Conservation (phyloP, 441 rosid genomes). For the Populus hybrid region DNA sequence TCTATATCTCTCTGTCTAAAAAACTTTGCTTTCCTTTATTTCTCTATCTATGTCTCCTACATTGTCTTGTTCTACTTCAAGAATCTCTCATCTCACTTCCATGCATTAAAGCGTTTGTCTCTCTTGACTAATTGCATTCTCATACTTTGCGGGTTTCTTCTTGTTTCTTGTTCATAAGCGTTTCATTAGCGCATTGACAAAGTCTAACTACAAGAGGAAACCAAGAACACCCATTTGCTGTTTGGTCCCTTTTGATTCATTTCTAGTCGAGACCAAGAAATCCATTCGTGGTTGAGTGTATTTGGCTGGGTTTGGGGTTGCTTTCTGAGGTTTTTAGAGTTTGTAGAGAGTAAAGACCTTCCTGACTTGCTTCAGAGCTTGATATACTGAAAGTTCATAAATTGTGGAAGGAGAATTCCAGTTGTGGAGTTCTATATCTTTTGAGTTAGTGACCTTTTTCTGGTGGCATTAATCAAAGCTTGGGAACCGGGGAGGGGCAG, state of each 20-base stretch:
- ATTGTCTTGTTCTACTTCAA: constrained; percentile 75
- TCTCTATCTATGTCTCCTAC: constrained; percentile 49
- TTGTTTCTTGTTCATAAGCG: constrained; percentile 23
- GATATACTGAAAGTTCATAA: constrained; percentile 4
- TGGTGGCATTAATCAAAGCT: constrained; percentile 16
- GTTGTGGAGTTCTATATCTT: constrained; percentile 17
- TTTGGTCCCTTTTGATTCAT: constrained; percentile 16
- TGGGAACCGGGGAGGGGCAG: constrained; percentile 24
- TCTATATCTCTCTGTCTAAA: constrained; percentile 22
- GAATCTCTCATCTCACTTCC: constrained; percentile 67
- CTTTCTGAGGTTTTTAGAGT: constrained; percentile 17
- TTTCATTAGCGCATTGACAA: neutral
- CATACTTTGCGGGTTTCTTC: constrained; percentile 34
- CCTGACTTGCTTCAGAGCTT: neutral
- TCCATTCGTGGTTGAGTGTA: constrained; percentile 30
- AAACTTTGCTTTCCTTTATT: constrained; percentile 23
- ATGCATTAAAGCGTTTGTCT: constrained; percentile 46
- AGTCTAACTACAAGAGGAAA: constrained; percentile 15
- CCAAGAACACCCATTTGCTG: constrained; percentile 25
- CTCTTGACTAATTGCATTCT: constrained; percentile 25
- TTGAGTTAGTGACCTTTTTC: constrained; percentile 17
- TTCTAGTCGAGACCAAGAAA: constrained; percentile 4
- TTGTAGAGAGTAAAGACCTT: neutral
- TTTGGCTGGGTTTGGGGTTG: constrained; percentile 18
- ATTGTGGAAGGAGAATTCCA: constrained; percentile 25